Evolutionary conservation across 1,139 yeast genomes (phyloP), one percentile per base, ranked within the genome.

Genomic region (Yamadazyma atlantica): DNA sequence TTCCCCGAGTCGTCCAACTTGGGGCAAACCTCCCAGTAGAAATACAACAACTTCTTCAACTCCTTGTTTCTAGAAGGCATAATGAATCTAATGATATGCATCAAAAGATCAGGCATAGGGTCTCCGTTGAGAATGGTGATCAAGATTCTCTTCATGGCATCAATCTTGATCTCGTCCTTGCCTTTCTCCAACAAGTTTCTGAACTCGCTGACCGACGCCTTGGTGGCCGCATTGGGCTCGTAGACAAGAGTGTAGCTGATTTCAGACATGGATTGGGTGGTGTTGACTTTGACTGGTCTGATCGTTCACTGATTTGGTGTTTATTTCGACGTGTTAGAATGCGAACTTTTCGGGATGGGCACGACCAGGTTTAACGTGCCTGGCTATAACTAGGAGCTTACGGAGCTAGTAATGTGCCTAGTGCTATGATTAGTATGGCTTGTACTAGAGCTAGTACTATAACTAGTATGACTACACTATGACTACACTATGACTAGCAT

Each of bases 11-110:
- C 73, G 53, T 88, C 95, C 52, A 83, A 73, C 66, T 94, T 94
- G 39, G 97, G 95, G 59, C 96, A 94, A 40, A 90, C 88, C 64
- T 94, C 99, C 98, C 98, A 94, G 70, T 94, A 94, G 57, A 89
- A 88, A 58, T 92, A 94, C 50, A 94, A 72, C 57, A 94, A 73
- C 64, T 90, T 92, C 73, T 94, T 94, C 65, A 94, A 78, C 54
- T 84, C 87, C 66, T 92, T 94, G 66, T 83, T 82, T 55, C 76
- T 85, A 15, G 96, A 87, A 15, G 98, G 98, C 97, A 94, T 89
- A 41, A 94, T 94, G 56, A 88, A 94, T 56, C 98, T 80, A 54
- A 94, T 92, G 50, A 94, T 86, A 61, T 90, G 96, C 98, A 94
- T 92, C 65, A 94, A 77, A 52, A 94, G 72, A 49, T 86, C 95